Base-by-base conservation (phyloP, 2,329 filamentous ascomycete species). In the Moelleriella libera region DNA sequence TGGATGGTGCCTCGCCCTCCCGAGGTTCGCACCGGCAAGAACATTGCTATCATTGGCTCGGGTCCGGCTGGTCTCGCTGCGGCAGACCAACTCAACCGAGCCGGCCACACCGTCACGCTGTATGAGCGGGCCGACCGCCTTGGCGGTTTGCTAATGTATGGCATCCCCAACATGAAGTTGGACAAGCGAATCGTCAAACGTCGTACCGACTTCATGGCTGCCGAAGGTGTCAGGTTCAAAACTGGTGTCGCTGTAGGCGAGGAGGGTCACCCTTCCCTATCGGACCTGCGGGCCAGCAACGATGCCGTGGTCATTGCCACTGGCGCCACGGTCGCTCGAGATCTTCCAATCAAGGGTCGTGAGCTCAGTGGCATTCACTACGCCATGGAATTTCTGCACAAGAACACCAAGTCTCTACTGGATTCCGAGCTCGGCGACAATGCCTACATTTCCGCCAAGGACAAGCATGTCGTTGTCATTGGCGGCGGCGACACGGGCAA, bases 141-240 rank as follows among this genome's bases (percentile, higher is more conserved):
- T 49, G 90, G 90, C 68, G 90, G 90, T 65, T 75, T 97, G 48
- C 78, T 97, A 59, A 96, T 96, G 90, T 96, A 97, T 62, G 90
- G 90, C 56, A 97, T 97, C 56, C 90, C 90, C 55, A 97, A 97
- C 74, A 97, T 97, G 90, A 97, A 97, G 74, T 84, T 97, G 41
- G 90, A 97, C 72, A 97, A 97, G 77, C 88, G 88, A 62, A 82
- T 96, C 53, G 90, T 97, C 51, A 90, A 96, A 74, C 85, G 90
- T 46, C 85, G 90, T 64, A 88, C 92, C 45, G 87, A 96, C 67
- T 88, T 97, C 67, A 90, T 96, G 86, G 86, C 85, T 47, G 78
- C 82, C 4, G 90, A 96, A 68, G 90, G 90, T 45, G 70, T 96
- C 60, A 75, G 76, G 46, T 95, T 94, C 69, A 80, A 86, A 67